Percentiles rank a stretch among this genome's conserved stretches.
Evolutionary conservation across 1,284 basidiomycete species (phyloP).

Genomic region (Tranzscheliella williamsii): DNA sequence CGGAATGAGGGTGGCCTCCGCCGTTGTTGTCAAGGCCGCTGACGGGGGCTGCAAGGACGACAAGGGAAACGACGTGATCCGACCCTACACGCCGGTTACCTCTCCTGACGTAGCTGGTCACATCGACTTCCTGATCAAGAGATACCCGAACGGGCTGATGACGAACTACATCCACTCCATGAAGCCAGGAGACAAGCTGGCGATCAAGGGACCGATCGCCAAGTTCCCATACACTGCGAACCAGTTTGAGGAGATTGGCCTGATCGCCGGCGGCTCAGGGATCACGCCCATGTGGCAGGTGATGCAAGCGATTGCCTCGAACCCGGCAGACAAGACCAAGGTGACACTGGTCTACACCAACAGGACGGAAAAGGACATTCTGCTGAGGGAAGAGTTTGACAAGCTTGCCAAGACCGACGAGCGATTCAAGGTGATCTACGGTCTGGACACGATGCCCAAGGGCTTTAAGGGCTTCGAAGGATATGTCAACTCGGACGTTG

Average conservation of each 20-base stretch:
- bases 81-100: slow-evolving; percentile 64
- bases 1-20: slow-evolving; percentile 71
- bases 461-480: slow-evolving; percentile 67
- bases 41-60: slow-evolving; percentile 66
- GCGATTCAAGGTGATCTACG: slow-evolving; percentile 79
- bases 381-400: slow-evolving; percentile 81
- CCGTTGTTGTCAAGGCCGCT: slow-evolving; percentile 65
- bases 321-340: slow-evolving; percentile 86
- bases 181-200: slow-evolving; percentile 78
- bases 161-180: slow-evolving; percentile 63
- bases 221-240: slow-evolving; percentile 60
- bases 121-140: slow-evolving; percentile 77
- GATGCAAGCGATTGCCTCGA: slow-evolving; percentile 59
- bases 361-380: slow-evolving; percentile 85
- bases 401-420: slow-evolving; percentile 52
- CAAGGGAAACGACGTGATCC: slow-evolving; percentile 85
- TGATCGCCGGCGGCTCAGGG: slow-evolving; percentile 87
- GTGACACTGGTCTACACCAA: slow-evolving; percentile 92
- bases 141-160: slow-evolving; percentile 60
- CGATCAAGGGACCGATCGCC: slow-evolving; percentile 72
- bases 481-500: slow-evolving; percentile 71
- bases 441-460: slow-evolving; percentile 75
- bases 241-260: slow-evolving; percentile 71
- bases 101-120: slow-evolving; percentile 50
- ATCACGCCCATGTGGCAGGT: slow-evolving; percentile 64